Evolutionary conservation across 805 yeast species (phyloP).

Genomic region (Saccharomycopsis capsularis): DNA sequence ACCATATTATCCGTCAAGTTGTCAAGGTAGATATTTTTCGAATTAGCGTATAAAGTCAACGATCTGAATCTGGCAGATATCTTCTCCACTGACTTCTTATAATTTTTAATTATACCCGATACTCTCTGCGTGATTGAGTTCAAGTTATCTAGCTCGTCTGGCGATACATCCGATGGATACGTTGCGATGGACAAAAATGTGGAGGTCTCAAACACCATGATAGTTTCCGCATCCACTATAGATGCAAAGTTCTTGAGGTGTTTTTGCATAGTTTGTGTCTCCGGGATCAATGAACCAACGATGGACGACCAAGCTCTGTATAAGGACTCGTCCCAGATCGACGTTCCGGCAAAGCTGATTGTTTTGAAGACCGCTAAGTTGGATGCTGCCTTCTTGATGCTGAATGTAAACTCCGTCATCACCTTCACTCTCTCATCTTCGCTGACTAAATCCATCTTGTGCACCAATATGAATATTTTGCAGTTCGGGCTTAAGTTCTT

Average conservation of each 20-base stretch:
- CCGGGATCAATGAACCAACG: constrained; percentile 91
- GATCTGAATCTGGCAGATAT: constrained; percentile 39
- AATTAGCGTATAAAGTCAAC: constrained; percentile 41
- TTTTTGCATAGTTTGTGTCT: constrained; percentile 72
- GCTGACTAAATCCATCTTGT: constrained; percentile 94
- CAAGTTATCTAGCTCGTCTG: constrained; percentile 12
- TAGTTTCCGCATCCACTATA: constrained; percentile 78
- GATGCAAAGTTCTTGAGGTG: constrained; percentile 67
- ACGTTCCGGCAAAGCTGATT: constrained; percentile 75
- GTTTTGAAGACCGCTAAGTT: constrained; percentile 19
- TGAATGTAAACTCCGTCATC: constrained; percentile 75
- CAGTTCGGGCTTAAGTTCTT: constrained; percentile 84
- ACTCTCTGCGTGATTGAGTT: constrained; percentile 30
- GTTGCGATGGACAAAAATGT: constrained; percentile 67
- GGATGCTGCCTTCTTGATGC: constrained; percentile 40
- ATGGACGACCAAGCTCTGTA: constrained; percentile 97
- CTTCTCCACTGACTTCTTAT: constrained; percentile 40
- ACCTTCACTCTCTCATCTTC: constrained; percentile 80
- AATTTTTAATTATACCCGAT: constrained; percentile 42
- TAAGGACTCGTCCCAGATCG: constrained; percentile 94
- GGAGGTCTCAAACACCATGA: constrained; percentile 85
- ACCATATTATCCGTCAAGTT: constrained; percentile 40
- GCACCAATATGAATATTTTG: constrained; percentile 83
- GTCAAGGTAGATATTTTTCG: constrained; percentile 39
- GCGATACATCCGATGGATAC: constrained; percentile 36